Evolutionary conservation across 139 green algal species (phyloP), one percentile per base, ranked within the genome.

Genomic region (Penium margaritaceum): DNA sequence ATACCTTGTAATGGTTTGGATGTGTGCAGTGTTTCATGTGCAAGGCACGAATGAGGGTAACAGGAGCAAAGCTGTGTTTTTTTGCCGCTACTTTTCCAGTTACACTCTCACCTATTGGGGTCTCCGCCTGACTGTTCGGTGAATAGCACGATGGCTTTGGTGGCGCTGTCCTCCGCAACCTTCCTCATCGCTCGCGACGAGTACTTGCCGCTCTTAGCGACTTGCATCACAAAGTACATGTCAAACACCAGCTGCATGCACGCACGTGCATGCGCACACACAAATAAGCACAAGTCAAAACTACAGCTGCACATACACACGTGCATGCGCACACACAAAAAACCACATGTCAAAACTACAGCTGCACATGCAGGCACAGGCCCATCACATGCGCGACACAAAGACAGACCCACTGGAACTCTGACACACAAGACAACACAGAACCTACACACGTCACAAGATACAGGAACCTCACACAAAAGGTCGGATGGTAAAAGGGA

Each of bases 151-250:
- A 57, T 58, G 47, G 47, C 47, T n/a, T 58, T 58, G 12, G 47
- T 58, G 0, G 47, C 4, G 14, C 60, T 51, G 60, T 41, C 60
- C 34, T 41, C 60, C 19, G 14, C 60, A 1, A 41, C 34, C 33
- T 80, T 37, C 17, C 73, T 35, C 73, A 80, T 80, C 17, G 64
- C 65, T 21, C 73, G 1, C 9, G 73, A 80, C 0, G 67, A 47
- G 51, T 76, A 80, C 9, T 47, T 34, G n/a, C 73, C 73, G 12
- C 29, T 33, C 17, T 41, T 51, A 12, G 73, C 73, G 17, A 75
- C 35, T 34, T 80, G 73, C 65, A 80, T 77, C n/a, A 80, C 30
- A 36, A 80, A 80, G 21, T 77, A 61, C 73, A 80, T 77, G 37
- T 80, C 73, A 9, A 80, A 30, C 41, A 80, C 44, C 14, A 80